Evolutionary conservation across 1,284 basidiomycete species (phyloP).

Genomic region (Rhodotorula glutinis): DNA sequence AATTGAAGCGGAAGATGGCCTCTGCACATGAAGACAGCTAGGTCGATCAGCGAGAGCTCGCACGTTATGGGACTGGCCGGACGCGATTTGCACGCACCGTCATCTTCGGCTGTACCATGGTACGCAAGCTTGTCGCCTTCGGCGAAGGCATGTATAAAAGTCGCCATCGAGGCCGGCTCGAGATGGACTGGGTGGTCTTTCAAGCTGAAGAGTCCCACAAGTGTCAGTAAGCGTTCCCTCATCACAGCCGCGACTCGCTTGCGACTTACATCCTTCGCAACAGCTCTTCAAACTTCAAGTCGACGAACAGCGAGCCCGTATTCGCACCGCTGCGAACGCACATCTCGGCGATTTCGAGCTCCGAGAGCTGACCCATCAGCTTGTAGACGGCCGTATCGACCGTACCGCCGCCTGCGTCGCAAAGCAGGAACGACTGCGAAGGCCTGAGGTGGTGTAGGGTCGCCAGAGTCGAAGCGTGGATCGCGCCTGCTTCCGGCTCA

Average conservation of each 20-base stretch:
- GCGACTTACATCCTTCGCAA: conserved; percentile 57
- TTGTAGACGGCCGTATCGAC: conserved; percentile 73
- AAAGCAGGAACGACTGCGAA: conserved; percentile 73
- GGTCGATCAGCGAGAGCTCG: conserved; percentile 42
- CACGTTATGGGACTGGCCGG: too few species aligned
- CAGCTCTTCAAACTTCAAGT: conserved; percentile 72
- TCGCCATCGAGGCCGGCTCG: conserved; percentile 68
- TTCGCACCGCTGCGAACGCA: conserved; percentile 75
- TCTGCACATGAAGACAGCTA: conserved; percentile 20
- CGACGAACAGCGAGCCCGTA: conserved; percentile 75
- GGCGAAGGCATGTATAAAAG: conserved; percentile 64
- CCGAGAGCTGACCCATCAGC: conserved; percentile 68
- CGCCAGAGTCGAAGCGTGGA: conserved; percentile 72
- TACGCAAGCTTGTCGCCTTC: conserved; percentile 76
- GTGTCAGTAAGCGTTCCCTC: conserved; percentile 56
- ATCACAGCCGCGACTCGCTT: conserved; percentile 50
- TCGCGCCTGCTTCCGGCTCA: conserved; percentile 82
- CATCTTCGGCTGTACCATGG: conserved; percentile 61
- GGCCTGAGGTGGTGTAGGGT: conserved; percentile 69
- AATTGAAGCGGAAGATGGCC: conserved; percentile 64
- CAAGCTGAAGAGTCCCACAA: conserved; percentile 51
- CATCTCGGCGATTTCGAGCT: conserved; percentile 78
- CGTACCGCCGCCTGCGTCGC: conserved; percentile 76
- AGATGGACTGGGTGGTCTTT: conserved; percentile 72
- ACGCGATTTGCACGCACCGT: conserved; percentile 57